Base-by-base conservation (phyloP, 768 basidiomycete species). In the Trametes cingulata region DNA sequence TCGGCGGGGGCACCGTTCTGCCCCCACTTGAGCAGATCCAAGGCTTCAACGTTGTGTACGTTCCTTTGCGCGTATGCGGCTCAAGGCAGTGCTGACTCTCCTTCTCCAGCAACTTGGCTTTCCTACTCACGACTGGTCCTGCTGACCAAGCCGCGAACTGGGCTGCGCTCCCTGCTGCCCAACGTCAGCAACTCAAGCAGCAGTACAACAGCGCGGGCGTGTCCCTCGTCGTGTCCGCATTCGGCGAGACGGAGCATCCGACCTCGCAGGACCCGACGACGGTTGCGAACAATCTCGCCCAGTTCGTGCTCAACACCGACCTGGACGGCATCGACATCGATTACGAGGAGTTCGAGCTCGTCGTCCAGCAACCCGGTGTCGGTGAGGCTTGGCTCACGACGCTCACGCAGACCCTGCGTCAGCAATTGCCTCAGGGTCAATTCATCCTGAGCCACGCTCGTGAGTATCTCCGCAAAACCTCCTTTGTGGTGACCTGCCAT, bases 271-370 rank as follows among this genome's bases (percentile, higher is more conserved):
- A 82, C 59, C 73, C 82, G 4, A 71, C 73, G 39, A 51, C 49
- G 35, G 69, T 72, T 9, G 82, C 82, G 1, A 73, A 75, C 60
- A 71, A 71, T 5, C 73, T 83, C 65, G 81, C 79, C 12, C 67
- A 70, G 20, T 82, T 74, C 72, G 81, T 83, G 47, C 74, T 72
- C n/a, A 51, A 76, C 57, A 80, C 79, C 41, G 70, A 73, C 15
- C 66, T 83, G 35, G 77, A 83, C 58, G 83, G 82, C 33, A 77
- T 83, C n/a, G 82, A 84, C 54, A 74, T 84, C 58, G 82, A 83
- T 64, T 83, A 82, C 50, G 83, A 80, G 66, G 74, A 58, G 2
- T 55, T 86, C 82, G 86, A 87, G 62, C 86, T 88, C 64, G 72
- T 75, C 62, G 84, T 86, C 0, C 77, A 85, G 54, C 73, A 85